A percentile compares a stretch with the other conserved stretches of the same genome.
Evolutionary conservation across 1,284 basidiomycete genomes (phyloP).

Genomic region (Phylloboletellus chloephorus): DNA sequence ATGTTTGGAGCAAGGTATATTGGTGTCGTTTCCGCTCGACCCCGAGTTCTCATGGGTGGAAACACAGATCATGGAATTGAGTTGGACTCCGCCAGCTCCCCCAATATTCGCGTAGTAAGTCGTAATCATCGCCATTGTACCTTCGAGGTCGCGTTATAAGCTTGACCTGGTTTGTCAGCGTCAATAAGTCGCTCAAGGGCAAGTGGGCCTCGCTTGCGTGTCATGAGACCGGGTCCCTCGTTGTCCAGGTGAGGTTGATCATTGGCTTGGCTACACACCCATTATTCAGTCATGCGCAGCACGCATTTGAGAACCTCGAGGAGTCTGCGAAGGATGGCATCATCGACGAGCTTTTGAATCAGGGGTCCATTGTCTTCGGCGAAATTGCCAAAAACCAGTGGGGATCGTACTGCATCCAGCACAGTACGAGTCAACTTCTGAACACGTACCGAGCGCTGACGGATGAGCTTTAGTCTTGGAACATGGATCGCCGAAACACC

Average conservation of each 20-base stretch:
- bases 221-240: constrained; percentile 79
- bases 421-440: constrained; percentile 48
- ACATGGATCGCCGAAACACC: constrained; percentile 69
- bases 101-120: constrained; percentile 79
- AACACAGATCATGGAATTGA: constrained; percentile 72
- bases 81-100: constrained; percentile 75
- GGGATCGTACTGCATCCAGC: constrained; percentile 80
- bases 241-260: constrained; percentile 56
- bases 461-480: constrained; percentile 46
- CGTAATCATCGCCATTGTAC: constrained; percentile 4
- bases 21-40: constrained; percentile 1
- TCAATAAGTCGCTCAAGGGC: constrained; percentile 77
- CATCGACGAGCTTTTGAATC: constrained; percentile 70
- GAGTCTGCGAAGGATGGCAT: constrained; percentile 77
- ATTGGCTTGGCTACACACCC: not conserved
- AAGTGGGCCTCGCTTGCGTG: constrained; percentile 85
- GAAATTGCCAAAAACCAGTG: constrained; percentile 82
- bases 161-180: constrained; percentile 39
- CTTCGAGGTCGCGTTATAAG: not conserved
- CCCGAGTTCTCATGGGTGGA: constrained; percentile 5
- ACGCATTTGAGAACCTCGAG: constrained; percentile 81
- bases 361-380: constrained; percentile 58
- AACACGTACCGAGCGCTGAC: constrained; percentile 3
- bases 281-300: constrained; percentile 38
- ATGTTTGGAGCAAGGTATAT: constrained; percentile 79